Conservation (phyloP, 345 rosid species). For the Lumnitzera littorea region DNA sequence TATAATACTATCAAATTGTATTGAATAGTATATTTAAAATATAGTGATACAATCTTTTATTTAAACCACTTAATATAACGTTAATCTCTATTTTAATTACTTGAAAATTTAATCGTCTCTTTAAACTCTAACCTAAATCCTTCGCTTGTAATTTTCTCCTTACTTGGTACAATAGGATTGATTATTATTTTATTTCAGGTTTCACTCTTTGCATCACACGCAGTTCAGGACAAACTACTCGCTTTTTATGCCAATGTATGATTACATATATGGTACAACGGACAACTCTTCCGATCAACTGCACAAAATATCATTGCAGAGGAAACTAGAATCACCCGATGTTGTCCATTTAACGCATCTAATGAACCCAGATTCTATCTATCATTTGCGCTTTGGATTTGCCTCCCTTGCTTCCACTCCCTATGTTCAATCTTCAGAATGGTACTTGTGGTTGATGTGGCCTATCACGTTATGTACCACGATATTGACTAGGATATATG, state of each 20-base stretch:
- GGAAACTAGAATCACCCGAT: slow-evolving; percentile 43
- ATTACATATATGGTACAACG: slow-evolving; percentile 11
- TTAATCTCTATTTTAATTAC: too few species aligned
- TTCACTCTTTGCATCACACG: slow-evolving; percentile 16
- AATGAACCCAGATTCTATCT: slow-evolving; percentile 53
- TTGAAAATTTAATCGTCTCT: too few species aligned
- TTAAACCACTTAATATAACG: too few species aligned
- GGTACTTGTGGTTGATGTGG: slow-evolving; percentile 50
- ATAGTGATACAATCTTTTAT: too few species aligned
- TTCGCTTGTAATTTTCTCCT: too few species aligned
- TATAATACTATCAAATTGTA: too few species aligned
- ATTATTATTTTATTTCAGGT: slow-evolving; percentile 5
- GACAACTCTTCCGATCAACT: slow-evolving; percentile 10
- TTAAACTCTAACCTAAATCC: too few species aligned
- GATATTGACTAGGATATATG: slow-evolving; percentile 36
- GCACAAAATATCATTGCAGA: slow-evolving; percentile 4
- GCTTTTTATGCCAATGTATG: slow-evolving; percentile 17
- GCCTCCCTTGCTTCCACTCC: slow-evolving; percentile 56
- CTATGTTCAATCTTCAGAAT: slow-evolving; percentile 12
- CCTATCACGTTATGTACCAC: slow-evolving; percentile 47
- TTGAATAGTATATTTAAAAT: too few species aligned
- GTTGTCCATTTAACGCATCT: slow-evolving; percentile 63
- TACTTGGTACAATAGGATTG: neutral
- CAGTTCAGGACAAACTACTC: slow-evolving; percentile 15
- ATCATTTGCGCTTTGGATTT: slow-evolving; percentile 51